Base-by-base conservation (phyloP, 2,329 filamentous ascomycete genomes). In the Fusarium ramigenum region DNA sequence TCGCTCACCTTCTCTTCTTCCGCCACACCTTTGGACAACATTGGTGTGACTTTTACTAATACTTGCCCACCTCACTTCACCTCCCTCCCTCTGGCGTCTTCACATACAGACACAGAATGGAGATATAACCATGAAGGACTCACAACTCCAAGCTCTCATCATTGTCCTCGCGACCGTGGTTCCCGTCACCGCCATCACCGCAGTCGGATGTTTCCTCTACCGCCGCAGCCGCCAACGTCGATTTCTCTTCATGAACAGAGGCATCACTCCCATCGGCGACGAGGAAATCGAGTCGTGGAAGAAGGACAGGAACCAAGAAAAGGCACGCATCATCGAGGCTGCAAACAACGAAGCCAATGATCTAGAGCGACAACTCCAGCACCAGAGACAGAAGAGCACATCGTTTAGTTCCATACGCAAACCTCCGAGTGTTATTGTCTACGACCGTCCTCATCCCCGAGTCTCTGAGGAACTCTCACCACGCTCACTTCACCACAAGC, bases 231-330 rank as follows among this genome's bases (percentile, higher is more conserved):
- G 70, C 40, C 70, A 73, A 63, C 83, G 83, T 46, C 83, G 78
- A 50, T 76, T 79, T 32, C 83, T 82, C 8, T 83, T 90, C 62
- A 84, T 88, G 72, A 83, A 84, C 57, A 83, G 90, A 57, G 88
- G 88, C 53, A 88, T 88, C 49, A 88, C 89, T 0, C 90, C 90
- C 18, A 90, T 92, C 66, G 86, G 88, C 70, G 90, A 92, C 74
- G 89, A 91, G 67, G 90, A 92, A 78, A 92, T 92, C 66, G 88
- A 88, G 73, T 90, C 88, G 8, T 92, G 90, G 90, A 90, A 88
- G 76, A 81, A 82, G 34, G 82, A 81, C 60, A 79, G 77, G 58
- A 57, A 56, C 54, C 73, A 78, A 44, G 78, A 82, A 73, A 81
- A 83, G 77, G 73, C 75, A 18, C 81, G 60, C n/a, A 66, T 77